Percentiles rank a stretch among this genome's conserved stretches.
phyloP scores from a whole-genome alignment of 139 green algal genomes.

The Closterium sp. region DNA sequence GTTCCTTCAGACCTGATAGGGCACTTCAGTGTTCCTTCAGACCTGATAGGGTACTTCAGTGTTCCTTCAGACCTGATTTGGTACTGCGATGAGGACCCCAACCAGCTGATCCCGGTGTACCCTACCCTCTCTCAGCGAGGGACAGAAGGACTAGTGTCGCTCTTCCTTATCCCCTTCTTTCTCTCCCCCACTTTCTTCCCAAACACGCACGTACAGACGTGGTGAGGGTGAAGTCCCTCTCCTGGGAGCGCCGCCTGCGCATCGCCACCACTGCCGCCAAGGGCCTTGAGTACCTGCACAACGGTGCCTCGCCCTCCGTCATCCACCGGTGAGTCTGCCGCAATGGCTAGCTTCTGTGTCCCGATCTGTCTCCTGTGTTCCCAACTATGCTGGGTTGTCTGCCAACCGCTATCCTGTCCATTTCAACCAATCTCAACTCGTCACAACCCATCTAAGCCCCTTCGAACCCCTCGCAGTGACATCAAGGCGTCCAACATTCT shows the following conservation, averaged over 20 bases:
- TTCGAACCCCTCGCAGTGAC: background rate
- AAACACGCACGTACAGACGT: background rate
- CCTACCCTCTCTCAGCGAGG: too few relatives aligned
- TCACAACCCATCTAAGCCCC: too few relatives aligned
- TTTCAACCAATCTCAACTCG: too few relatives aligned
- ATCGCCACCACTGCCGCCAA: background rate
- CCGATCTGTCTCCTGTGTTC: too few relatives aligned
- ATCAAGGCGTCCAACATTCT: constrained; percentile 39
- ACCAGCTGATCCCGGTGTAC: constrained; percentile 26
- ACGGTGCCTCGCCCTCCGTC: constrained; percentile 18
- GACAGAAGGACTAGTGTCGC: too few relatives aligned
- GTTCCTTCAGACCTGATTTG: constrained; percentile 21
- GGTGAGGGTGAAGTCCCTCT: background rate
- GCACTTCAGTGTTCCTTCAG: too few relatives aligned
- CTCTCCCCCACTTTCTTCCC: background rate
- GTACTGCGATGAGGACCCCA: constrained; percentile 24
- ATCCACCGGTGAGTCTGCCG: constrained; percentile 34
- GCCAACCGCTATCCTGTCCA: too few relatives aligned
- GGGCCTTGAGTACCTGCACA: constrained; percentile 37
- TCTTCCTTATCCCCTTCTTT: background rate
- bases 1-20: too few relatives aligned
- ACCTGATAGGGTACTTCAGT: too few relatives aligned
- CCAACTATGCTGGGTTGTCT: too few relatives aligned
- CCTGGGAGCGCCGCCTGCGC: constrained; percentile 19
- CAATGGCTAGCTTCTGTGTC: too few relatives aligned